Evolutionary conservation across 2,329 filamentous ascomycete genomes (phyloP), one percentile per base, ranked within the genome.

Genomic region (Cytospora piceae): DNA sequence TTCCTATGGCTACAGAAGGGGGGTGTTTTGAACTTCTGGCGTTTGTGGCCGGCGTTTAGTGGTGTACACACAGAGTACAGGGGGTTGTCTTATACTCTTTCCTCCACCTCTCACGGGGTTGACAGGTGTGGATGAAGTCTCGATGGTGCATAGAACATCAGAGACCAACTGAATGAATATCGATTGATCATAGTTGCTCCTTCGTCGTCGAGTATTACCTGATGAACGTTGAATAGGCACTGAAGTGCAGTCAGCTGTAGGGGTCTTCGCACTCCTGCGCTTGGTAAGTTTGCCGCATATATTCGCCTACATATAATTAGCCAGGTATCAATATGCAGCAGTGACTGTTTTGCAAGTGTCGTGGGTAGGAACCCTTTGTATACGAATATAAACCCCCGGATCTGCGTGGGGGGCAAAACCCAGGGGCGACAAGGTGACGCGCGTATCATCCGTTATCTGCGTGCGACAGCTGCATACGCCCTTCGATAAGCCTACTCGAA

Each of bases 11-110:
- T 55, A 32, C 27, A 29, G 24, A 46, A 37, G 34, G 51, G 22
- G n/a, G 32, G 42, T 1, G n/a, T 31, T 54, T 17, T 58, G 46
- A 11, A 52, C 8, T 56, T 57, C n/a, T 53, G 63, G 58, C 31
- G 63, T 22, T 32, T 29, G 15, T 27, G 56, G 51, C 29, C 34
- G 57, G 61, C 53, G 60, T 63, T 63, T 53, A 56, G 60, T 53
- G 53, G 29, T 54, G 24, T 37, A 32, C 17, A 51, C 22, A 39
- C 9, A n/a, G 42, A 49, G n/a, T 49, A 57, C 22, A 57, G 61
- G 61, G 24, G 52, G 55, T 51, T n/a, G 9, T 57, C 52, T 51
- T 24, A 22, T 29, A 14, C 52, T 17, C 15, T 22, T 31, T 24
- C 29, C 22, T 14, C 14, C n/a, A 3, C 12, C 34, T 32, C 51